Evolutionary conservation across 2,329 filamentous ascomycete species (phyloP).

Genomic region (Alternaria viburni): DNA sequence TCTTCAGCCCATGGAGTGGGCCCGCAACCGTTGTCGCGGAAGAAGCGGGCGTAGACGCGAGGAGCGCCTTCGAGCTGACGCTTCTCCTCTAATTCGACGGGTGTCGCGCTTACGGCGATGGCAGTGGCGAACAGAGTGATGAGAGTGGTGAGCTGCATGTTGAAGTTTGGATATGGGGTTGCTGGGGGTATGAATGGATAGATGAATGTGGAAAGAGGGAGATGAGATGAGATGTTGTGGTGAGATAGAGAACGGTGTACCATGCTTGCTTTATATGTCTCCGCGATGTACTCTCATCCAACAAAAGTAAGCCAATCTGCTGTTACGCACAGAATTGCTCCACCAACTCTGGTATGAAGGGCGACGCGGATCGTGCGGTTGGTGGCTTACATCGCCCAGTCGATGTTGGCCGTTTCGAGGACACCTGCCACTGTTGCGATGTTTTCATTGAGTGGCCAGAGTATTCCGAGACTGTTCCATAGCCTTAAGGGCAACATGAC

Average conservation of each 20-base stretch:
- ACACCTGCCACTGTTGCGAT: background rate
- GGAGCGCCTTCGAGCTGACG: slow-evolving; percentile 7
- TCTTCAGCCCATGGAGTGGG: slow-evolving; percentile 10
- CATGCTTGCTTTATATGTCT: background rate
- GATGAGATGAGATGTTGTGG: background rate
- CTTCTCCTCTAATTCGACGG: slow-evolving; percentile 1
- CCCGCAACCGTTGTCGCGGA: slow-evolving; percentile 6
- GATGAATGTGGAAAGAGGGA: background rate
- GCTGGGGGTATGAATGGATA: background rate
- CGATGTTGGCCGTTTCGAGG: background rate
- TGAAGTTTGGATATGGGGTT: background rate
- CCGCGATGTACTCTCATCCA: background rate
- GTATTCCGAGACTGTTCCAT: background rate
- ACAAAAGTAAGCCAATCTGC: background rate
- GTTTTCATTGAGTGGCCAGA: background rate
- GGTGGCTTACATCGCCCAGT: background rate
- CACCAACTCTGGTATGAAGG: background rate
- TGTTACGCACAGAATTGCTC: background rate
- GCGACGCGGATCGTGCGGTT: background rate
- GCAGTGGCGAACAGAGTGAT: slow-evolving; percentile 6
- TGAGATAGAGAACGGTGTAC: background rate
- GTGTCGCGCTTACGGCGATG: slow-evolving; percentile 3
- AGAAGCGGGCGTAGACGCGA: slow-evolving; percentile 17
- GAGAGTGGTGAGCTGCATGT: slow-evolving; percentile 9
- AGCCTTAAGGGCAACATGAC: background rate